Base-by-base conservation (phyloP, 1,284 basidiomycete species). In the Exobasidium cylindrosporum region DNA sequence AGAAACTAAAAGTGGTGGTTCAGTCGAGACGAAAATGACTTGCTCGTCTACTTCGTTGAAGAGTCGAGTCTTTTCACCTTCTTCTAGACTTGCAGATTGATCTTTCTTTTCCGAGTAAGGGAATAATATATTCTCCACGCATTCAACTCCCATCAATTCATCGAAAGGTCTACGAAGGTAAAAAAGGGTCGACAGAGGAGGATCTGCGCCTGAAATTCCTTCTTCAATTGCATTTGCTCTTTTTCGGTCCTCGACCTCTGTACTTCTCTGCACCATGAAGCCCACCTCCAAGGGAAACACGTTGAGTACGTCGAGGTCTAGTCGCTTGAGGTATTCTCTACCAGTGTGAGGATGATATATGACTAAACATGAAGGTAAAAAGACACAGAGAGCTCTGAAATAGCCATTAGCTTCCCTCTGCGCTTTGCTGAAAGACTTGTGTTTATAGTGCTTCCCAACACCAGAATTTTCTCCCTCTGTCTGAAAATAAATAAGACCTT, bases 121-220 rank as follows among this genome's bases (percentile, higher is more conserved):
- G 17, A 40, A 40, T 7, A 7, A 17, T 17, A 40, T 10, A 23
- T 54, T 21, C 40, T 57, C 23, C 40, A 57, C 54, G 46, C 46
- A 58, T 29, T 56, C 40, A 30, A 74, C 68, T 3, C 66, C 68
- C 3, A 64, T 66, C 3, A 71, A 58, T 21, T 77, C 70, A 47
- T 76, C 72, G 43, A 73, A 68, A 49, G 65, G 67, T 24, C 69
- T 60, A 0, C 70, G 64, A 3, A 78, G 62, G 46, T 73, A 74
- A 59, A 73, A 76, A 35, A 70, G 72, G 52, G 64, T 67, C 0
- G 76, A 68, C 6, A 72, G 44, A 2, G 62, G 50, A n/a, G 11
- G 3, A 24, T 31, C 40, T 2, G 10, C 10, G 28, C 24, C 26
- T 7, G n/a, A 24, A 35, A 6, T 14, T 13, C 17, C 40, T 2